Evolutionary conservation across 1,284 basidiomycete genomes (phyloP).

Genomic region (Coniferiporia weirii): DNA sequence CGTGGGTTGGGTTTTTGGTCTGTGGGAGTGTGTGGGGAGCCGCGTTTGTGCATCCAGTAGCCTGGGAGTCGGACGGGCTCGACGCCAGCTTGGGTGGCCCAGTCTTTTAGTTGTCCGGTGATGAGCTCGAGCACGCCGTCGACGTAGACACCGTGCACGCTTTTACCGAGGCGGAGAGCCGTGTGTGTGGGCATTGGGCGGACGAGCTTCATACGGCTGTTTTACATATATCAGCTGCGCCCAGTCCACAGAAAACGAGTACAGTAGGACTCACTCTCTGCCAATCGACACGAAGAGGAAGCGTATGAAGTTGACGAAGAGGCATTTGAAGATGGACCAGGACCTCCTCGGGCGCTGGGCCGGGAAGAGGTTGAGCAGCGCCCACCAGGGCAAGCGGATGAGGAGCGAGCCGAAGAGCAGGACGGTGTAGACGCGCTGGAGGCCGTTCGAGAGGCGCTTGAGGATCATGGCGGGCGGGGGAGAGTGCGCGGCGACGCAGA

Average conservation of each 20-base stretch:
- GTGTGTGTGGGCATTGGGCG: constrained; percentile 4
- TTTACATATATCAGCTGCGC: too few species aligned
- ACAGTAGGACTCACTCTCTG: neutral
- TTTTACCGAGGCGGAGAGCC: constrained; percentile 7
- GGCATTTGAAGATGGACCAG: constrained; percentile 4
- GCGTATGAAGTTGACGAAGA: neutral
- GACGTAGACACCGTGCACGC: constrained; percentile 31
- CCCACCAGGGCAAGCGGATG: constrained; percentile 11
- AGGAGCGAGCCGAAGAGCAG: neutral
- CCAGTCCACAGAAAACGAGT: too few species aligned
- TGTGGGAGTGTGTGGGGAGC: neutral
- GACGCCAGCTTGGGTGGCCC: constrained; percentile 19
- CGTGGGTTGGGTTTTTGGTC: neutral
- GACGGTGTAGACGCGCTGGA: constrained; percentile 5
- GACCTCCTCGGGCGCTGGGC: constrained; percentile 15
- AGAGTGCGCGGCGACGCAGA: too few species aligned
- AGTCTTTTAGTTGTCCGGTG: constrained; percentile 33
- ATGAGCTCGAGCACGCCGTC: constrained; percentile 47
- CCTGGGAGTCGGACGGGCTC: constrained; percentile 18
- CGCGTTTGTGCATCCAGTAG: constrained; percentile 19
- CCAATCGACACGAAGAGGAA: neutral
- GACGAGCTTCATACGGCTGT: neutral
- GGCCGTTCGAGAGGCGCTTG: neutral
- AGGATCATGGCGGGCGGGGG: too few species aligned
- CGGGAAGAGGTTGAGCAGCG: constrained; percentile 7